Evolutionary conservation across 257 asterid species (phyloP), one percentile per base, ranked within the genome.

Genomic region (Plectranthus barbatus): DNA sequence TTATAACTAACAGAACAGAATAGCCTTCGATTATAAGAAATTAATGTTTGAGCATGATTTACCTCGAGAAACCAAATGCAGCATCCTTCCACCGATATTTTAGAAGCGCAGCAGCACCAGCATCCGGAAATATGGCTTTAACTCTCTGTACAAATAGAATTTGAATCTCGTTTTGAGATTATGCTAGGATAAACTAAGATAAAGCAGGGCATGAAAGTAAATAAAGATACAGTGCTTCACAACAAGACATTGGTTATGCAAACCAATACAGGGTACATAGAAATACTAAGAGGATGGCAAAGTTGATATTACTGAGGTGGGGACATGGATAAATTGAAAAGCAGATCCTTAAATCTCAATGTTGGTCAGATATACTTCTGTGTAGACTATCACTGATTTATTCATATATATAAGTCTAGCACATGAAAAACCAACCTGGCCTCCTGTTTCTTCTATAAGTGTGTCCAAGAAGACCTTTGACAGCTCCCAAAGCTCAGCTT

Each of bases 31-130:
- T 41, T 52, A 66, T 17, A 47, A 19, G 53, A 46, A 54, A 42
- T 4, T 15, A 56, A 61, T 64, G 51, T 24, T 33, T 34, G 41
- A 4, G 50, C 33, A 46, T 9, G 18, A 29, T 47, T 74, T 76
- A 84, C 97, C 98, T 86, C 59, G 97, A 67, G 74, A 92, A 92
- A 64, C 80, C 83, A 74, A 92, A 88, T 56, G 82, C 75, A 61
- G 97, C 94, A 81, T 92, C 98, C 74, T 86, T 84, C 98, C 98
- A 92, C 62, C 66, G 83, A 77, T 88, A 82, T 63, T 84, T 92
- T 52, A 92, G 78, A 47, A 92, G 83, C 21, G 98, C 98, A 63
- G 98, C 85, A 56, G 98, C 97, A 62, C 98, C 98, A 79, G 98
- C 98, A 82, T 92, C 98, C 1, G 98, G 98, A 79, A 83, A 92